A percentile compares a stretch with the other conserved stretches of the same genome.
phyloP scores from a whole-genome alignment of 805 yeast genomes.

The Myxozyma neotropica region DNA sequence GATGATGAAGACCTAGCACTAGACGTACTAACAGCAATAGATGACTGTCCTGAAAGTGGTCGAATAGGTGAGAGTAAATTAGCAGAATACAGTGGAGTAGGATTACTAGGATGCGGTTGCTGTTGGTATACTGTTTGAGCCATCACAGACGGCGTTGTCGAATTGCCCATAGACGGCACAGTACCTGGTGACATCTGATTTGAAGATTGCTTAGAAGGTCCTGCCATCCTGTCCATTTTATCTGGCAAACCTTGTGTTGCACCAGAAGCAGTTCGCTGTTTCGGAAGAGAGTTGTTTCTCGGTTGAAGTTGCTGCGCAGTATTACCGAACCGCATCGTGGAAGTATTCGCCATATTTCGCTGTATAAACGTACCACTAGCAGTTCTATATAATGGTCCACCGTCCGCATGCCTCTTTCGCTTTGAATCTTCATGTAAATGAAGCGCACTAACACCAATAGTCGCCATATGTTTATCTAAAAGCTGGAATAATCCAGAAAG shows the following conservation, averaged over 20 bases:
- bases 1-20: background rate
- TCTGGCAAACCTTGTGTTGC: background rate
- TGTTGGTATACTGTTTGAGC: background rate
- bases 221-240: background rate
- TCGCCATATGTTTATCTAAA: constrained; percentile 36
- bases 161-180: background rate
- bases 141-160: background rate
- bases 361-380: constrained; percentile 9
- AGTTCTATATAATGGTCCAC: background rate
- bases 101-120: constrained; percentile 7
- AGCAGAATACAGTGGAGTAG: background rate
- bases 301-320: background rate
- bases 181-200: background rate
- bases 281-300: background rate
- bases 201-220: background rate
- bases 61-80: background rate
- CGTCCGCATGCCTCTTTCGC: constrained; percentile 23
- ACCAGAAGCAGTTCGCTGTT: background rate
- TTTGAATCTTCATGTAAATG: constrained; percentile 18
- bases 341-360: constrained; percentile 8
- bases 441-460: constrained; percentile 5
- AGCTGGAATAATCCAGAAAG: constrained; percentile 38
- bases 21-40: background rate
- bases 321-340: background rate
- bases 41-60: background rate